Percentiles rank a stretch among this genome's conserved stretches.
Evolutionary conservation across 2,329 filamentous ascomycete genomes (phyloP).

Genomic region (Botryosphaeria dothidea): DNA sequence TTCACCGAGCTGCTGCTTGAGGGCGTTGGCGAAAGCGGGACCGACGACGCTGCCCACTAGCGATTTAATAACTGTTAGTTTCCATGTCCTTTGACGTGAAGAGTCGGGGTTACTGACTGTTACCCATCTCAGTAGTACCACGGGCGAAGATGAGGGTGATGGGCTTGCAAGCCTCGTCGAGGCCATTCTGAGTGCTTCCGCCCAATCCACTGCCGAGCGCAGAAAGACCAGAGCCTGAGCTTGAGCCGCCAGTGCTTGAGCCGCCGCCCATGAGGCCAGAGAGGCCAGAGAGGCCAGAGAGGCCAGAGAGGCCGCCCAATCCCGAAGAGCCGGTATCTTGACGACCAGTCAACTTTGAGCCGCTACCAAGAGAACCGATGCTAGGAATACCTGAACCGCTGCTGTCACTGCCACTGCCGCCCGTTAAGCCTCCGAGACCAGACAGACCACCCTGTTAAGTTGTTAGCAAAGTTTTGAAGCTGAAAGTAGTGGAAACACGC

Average conservation of each 20-base stretch:
- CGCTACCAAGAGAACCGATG: not conserved
- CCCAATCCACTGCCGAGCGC: constrained; percentile 1
- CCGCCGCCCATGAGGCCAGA: not conserved
- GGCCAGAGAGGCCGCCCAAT: not conserved
- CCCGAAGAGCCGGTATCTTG: constrained; percentile 1
- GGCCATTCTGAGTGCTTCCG: constrained; percentile 40
- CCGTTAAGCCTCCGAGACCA: not conserved
- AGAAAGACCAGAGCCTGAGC: not conserved
- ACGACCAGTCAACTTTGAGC: not conserved
- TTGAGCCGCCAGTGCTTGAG: not conserved
- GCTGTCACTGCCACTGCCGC: not conserved
- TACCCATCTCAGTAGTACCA: constrained; percentile 53
- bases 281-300: not conserved
- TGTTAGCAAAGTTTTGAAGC: too few relatives aligned
- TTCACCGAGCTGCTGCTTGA: constrained; percentile 45
- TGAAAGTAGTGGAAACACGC: not conserved
- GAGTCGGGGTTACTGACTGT: too few relatives aligned
- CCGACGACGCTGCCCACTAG: constrained; percentile 54
- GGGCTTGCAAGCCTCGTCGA: constrained; percentile 45
- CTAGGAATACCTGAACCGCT: not conserved
- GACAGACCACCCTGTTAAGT: not conserved
- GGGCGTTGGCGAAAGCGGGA: constrained; percentile 51
- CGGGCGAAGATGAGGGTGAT: constrained; percentile 59
- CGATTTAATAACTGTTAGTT: too few relatives aligned
- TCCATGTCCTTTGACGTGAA: too few relatives aligned